Percentiles rank a stretch among this genome's conserved stretches.
Evolutionary conservation across 306 rosid genomes (phyloP).

Genomic region (Citrullus mucosospermus): DNA sequence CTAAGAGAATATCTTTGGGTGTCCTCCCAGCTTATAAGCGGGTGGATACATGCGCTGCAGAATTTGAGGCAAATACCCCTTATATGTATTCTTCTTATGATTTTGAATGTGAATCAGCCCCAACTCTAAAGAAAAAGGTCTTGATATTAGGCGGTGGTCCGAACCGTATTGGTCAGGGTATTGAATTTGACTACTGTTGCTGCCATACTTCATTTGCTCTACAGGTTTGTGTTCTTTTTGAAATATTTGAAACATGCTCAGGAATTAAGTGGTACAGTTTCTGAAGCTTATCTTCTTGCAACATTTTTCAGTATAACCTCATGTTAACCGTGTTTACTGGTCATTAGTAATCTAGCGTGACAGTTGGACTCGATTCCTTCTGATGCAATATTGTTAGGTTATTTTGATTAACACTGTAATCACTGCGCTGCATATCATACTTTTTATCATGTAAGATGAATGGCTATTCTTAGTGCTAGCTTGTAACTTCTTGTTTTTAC

Average conservation of each 20-base stretch:
- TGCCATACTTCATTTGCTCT: constrained; percentile 92
- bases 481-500: constrained; percentile 14
- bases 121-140: constrained; percentile 73
- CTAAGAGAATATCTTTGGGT: constrained; percentile 51
- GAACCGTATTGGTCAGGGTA: constrained; percentile 97
- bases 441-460: not conserved
- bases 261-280: not conserved
- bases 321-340: not conserved
- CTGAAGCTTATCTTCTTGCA: not conserved
- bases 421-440: not conserved
- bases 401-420: not conserved
- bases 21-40: constrained; percentile 77
- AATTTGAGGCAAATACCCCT: constrained; percentile 97
- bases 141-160: constrained; percentile 97
- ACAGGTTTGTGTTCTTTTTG: constrained; percentile 43
- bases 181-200: constrained; percentile 98
- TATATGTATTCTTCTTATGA: constrained; percentile 98
- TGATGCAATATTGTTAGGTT: not conserved
- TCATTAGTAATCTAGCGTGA: not conserved
- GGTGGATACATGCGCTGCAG: constrained; percentile 99
- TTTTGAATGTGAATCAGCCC: constrained; percentile 89
- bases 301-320: not conserved
- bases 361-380: not conserved
- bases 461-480: not conserved
- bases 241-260: not conserved